Evolutionary conservation across 768 basidiomycete genomes (phyloP).

Genomic region (Suillus spraguei): DNA sequence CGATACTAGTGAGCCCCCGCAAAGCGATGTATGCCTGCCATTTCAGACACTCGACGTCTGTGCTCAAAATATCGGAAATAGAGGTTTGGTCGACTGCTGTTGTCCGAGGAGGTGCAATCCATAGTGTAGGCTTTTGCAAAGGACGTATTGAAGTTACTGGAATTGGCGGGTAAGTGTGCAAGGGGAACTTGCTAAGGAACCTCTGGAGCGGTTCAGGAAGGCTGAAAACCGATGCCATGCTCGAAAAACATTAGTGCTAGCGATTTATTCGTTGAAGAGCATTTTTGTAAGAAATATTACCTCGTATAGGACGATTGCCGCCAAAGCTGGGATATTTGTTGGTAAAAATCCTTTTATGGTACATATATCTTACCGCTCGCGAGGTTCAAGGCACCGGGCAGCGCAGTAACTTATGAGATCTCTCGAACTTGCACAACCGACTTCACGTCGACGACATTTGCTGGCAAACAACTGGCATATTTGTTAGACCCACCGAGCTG

Average conservation of each 20-base stretch:
- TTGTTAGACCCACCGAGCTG: not conserved
- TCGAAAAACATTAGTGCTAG: not conserved
- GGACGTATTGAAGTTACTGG: constrained; percentile 27
- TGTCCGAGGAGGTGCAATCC: constrained; percentile 58
- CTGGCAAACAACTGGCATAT: not conserved
- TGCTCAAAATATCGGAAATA: constrained; percentile 49
- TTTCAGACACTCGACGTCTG: constrained; percentile 85
- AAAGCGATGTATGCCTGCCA: constrained; percentile 82
- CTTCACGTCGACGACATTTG: not conserved
- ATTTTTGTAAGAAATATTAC: not conserved
- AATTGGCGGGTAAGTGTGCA: constrained; percentile 52
- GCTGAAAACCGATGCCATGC: constrained; percentile 22
- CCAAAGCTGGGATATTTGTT: not conserved
- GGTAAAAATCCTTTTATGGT: not conserved
- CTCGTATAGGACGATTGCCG: not conserved
- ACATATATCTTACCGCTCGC: not conserved
- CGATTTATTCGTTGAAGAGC: not conserved
- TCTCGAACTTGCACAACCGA: not conserved
- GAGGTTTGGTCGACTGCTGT: constrained; percentile 10
- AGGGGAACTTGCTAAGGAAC: constrained; percentile 63
- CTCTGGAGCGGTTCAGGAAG: constrained; percentile 44
- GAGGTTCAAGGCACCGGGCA: not conserved
- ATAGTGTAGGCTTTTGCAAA: constrained; percentile 52
- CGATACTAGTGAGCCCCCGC: constrained; percentile 52
- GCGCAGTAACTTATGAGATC: not conserved